A percentile compares a stretch with the other conserved stretches of the same genome.
Evolutionary conservation across 805 yeast genomes (phyloP).

Genomic region (Metschnikowia gelsemii): DNA sequence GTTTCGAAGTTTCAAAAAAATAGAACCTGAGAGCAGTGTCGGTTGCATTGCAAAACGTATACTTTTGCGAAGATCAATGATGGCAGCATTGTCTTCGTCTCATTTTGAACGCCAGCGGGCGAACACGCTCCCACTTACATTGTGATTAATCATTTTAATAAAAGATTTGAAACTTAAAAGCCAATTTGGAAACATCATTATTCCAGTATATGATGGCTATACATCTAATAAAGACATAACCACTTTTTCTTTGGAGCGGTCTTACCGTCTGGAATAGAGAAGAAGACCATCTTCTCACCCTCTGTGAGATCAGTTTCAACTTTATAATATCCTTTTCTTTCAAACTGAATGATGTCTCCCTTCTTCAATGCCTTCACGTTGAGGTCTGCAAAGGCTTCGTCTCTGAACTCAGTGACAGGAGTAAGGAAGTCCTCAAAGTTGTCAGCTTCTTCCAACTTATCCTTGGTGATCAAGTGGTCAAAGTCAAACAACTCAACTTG

Average conservation of each 20-base stretch:
- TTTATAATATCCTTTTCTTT: conserved; percentile 94
- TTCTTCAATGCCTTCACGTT: conserved; percentile 74
- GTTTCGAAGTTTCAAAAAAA: no score
- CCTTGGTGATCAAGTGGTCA: conserved; percentile 93
- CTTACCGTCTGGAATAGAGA: conserved; percentile 96
- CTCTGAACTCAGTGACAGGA: conserved; percentile 79
- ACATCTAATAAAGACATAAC: neutral
- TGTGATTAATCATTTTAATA: neutral
- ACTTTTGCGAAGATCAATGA: no score
- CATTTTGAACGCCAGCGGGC: no score
- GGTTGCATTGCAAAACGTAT: no score
- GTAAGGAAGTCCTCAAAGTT: conserved; percentile 90
- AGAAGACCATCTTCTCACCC: conserved; percentile 71
- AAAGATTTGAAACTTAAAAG: no score
- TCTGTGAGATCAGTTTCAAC: conserved; percentile 60
- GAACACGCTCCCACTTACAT: neutral
- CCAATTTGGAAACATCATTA: no score
- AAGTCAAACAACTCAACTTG: conserved; percentile 83
- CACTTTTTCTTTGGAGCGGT: conserved; percentile 38
- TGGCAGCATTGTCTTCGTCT: no score
- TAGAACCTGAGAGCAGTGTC: no score
- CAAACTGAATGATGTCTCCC: conserved; percentile 91
- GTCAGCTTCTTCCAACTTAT: conserved; percentile 91
- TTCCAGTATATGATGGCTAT: no score
- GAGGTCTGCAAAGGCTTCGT: conserved; percentile 74